Evolutionary conservation across 805 yeast genomes (phyloP), one percentile per base, ranked within the genome.

Genomic region (Ogataea henricii): DNA sequence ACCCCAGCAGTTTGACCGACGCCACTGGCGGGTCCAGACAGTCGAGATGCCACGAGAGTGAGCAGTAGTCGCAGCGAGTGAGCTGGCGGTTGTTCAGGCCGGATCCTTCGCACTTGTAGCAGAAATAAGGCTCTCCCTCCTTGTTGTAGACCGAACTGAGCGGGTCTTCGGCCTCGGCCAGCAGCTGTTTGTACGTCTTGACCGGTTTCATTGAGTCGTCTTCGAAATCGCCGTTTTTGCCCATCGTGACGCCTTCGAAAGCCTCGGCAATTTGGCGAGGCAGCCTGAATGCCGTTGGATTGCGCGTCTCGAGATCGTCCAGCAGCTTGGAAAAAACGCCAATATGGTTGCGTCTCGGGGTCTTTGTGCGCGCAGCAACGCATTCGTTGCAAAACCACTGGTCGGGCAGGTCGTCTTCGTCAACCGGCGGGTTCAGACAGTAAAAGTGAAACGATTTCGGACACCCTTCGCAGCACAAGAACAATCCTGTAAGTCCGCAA

Each of bases 391-490:
- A 92, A 55, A 76, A 82, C 99, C 99, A 92, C 52, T 82, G 85
- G 30, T 87, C 96, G 0, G 98, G 98, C 6, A 89, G 68, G 32
- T 76, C 63, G 43, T 78, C 74, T 35, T 85, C 89, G 56, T 85
- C 89, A 27, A 85, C 68, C 0, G 99, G 98, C 2, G 98, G 98
- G 58, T 88, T 86, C 51, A 92, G 79, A 65, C 99, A 92, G 4
- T 87, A 74, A 62, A 94, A 89, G 63, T 92, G 99, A 67, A 92
- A 94, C 1, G 96, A 87, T 58, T 77, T 77, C 0, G 97, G 97
- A 66, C 99, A 92, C 1, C 87, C 76, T 58, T 92, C 99, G 68
- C 99, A 92, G 67, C 98, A 94, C 20, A 92, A 72, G 58, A 92
- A 90, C 22, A 87, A 76, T 10, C 99, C 99, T 0, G 90, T 73